Evolutionary conservation across 371 early-diverging fungal species (phyloP).

Genomic region (Nosema muscidifuracis): DNA sequence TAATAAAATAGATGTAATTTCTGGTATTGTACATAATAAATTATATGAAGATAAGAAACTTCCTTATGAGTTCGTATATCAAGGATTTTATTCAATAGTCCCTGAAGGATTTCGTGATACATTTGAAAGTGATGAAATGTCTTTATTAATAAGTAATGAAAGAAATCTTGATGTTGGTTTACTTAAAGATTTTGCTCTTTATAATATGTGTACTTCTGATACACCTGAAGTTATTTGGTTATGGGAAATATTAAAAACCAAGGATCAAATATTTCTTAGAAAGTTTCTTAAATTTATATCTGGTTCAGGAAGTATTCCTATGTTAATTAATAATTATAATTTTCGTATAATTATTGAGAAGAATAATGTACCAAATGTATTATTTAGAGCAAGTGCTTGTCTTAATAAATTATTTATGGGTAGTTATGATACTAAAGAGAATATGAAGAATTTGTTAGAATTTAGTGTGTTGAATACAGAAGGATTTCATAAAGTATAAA

Average conservation of each 20-base stretch:
- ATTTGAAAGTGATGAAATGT: constrained; percentile 10
- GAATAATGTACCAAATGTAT: neutral
- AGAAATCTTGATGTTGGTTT: neutral
- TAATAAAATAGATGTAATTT: neutral
- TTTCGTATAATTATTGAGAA: constrained; percentile 26
- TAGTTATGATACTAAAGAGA: constrained; percentile 21
- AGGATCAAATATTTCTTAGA: constrained; percentile 13
- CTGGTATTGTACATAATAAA: constrained; percentile 1
- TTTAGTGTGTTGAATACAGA: constrained; percentile 33
- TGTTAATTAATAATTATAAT: neutral
- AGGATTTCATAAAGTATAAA: constrained; percentile 49
- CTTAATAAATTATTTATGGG: constrained; percentile 29
- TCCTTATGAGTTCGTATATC: constrained; percentile 21
- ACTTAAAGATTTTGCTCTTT: constrained; percentile 3
- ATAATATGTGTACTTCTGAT: constrained; percentile 5
- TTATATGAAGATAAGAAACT: constrained; percentile 2
- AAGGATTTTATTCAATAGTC: constrained; percentile 16
- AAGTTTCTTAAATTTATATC: constrained; percentile 41
- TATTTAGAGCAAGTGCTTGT: constrained; percentile 44
- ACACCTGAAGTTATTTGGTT: constrained; percentile 39
- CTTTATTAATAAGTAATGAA: constrained; percentile 2
- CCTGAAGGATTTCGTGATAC: constrained; percentile 15
- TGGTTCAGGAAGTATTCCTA: constrained; percentile 32
- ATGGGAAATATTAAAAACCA: constrained; percentile 23
- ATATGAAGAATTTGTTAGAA: constrained; percentile 24